Evolutionary conservation across 1,284 basidiomycete species (phyloP).

Genomic region (Cutaneotrichosporon mucoides): DNA sequence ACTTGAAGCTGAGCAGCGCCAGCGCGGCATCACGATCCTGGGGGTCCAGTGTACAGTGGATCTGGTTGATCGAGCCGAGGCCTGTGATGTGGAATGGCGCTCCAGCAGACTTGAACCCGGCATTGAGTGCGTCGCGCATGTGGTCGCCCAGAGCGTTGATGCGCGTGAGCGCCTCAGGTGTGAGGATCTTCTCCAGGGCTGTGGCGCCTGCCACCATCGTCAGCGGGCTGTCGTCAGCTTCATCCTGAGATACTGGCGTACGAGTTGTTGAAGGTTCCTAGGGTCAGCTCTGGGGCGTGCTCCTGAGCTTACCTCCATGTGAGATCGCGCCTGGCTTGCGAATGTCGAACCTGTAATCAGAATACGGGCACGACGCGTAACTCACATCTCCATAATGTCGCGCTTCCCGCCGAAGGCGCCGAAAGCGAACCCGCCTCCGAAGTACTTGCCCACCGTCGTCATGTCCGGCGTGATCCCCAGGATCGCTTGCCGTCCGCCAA

Average conservation of each 20-base stretch:
- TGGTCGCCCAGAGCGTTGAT: conserved; percentile 25
- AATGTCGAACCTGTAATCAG: conserved; percentile 26
- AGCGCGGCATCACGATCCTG: conserved; percentile 4
- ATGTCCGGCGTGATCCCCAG: conserved; percentile 30
- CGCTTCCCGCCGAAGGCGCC: conserved; percentile 32
- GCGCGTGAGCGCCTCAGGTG: conserved; percentile 14
- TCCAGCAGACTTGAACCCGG: neutral
- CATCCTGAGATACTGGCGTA: too few relatives aligned
- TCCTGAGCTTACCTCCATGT: conserved; percentile 16
- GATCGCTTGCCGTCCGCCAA: conserved; percentile 25
- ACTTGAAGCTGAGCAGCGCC: conserved; percentile 22
- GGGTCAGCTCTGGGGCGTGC: conserved; percentile 6
- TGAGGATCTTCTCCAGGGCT: conserved; percentile 23
- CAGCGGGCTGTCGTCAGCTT: conserved; percentile 10
- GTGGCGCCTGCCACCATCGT: conserved; percentile 30
- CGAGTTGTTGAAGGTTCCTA: conserved; percentile 38
- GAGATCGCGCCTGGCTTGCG: conserved; percentile 16
- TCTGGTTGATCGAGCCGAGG: conserved; percentile 31
- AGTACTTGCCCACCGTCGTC: conserved; percentile 34
- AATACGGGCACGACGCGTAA: neutral
- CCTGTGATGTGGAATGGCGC: conserved; percentile 22
- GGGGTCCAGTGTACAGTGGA: conserved; percentile 19
- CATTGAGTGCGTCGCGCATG: conserved; percentile 20
- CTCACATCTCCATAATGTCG: conserved; percentile 31
- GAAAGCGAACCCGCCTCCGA: conserved; percentile 36